phyloP scores from a whole-genome alignment of 306 rosid genomes.

The Dryas drummondii region DNA sequence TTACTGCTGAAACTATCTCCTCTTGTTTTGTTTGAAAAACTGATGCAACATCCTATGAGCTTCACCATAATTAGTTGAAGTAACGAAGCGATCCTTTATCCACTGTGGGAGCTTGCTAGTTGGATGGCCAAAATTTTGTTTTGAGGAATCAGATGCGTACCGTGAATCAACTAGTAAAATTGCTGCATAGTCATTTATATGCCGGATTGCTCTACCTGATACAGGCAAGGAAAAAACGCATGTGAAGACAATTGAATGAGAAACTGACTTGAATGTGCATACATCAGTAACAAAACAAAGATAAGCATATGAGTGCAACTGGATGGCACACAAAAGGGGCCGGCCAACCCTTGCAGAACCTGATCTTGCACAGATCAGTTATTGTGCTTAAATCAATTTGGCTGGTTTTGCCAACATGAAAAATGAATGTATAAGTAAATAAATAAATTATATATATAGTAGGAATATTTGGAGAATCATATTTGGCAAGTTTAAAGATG shows the following conservation, averaged over 20 bases:
- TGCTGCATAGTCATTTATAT: conserved; percentile 86
- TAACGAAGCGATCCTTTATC: conserved; percentile 71
- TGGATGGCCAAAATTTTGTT: conserved; percentile 55
- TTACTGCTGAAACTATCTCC: conserved; percentile 23
- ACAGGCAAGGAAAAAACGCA: conserved; percentile 14
- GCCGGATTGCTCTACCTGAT: conserved; percentile 92
- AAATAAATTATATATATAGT: neutral
- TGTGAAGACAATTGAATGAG: neutral
- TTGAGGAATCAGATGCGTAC: conserved; percentile 67
- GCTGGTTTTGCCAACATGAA: neutral
- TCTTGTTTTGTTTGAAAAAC: conserved; percentile 67
- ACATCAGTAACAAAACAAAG: no score
- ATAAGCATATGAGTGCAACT: no score
- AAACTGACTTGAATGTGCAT: conserved; percentile 1
- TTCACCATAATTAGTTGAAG: conserved; percentile 72
- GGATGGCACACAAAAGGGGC: neutral
- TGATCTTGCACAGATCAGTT: neutral
- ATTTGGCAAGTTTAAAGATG: neutral
- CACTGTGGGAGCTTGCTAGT: conserved; percentile 80
- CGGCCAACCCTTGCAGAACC: conserved; percentile 1
- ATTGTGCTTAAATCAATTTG: neutral
- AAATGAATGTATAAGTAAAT: neutral
- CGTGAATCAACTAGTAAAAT: conserved; percentile 71
- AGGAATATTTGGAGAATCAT: neutral
- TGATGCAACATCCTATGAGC: conserved; percentile 74